Base-by-base conservation (phyloP, 306 rosid genomes). In the Arachis stenosperma region DNA sequence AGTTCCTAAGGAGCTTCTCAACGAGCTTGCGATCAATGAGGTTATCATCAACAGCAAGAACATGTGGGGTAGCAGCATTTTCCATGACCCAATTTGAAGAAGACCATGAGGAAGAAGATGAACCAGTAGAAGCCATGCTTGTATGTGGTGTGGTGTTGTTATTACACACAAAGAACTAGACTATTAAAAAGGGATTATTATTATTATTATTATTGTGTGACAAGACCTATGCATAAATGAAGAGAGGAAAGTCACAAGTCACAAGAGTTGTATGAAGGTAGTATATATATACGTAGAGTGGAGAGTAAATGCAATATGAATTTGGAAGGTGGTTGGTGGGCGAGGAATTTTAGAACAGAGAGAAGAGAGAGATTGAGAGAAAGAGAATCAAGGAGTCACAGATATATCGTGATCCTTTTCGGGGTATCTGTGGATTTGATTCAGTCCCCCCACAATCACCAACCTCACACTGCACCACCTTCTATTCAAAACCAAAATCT, bases 31-130 rank as follows among this genome's bases (percentile, higher is more conserved):
- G 92, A 80, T 93, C 98, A 74, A 88, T 76, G 43, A 87, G 75
- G 63, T 65, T 90, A 69, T 93, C 98, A 76, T 93, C 98, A 39
- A 93, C 97, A 43, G 97, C 98, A n/a, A 93, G 78, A 79, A 93
- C 97, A 75, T 93, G 98, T 58, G 94, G 97, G 58, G 83, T 82
- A 10, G 75, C 91, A 30, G 78, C 85, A 82, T 36, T 82, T 65
- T 85, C 92, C 90, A 84, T 87, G 69, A 74, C 75, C 81, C 78
- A 77, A 74, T 76, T 81, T 67, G 85, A 56, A 55, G 88, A 79
- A 17, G 92, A 75, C 29, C 7, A 3, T 13, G 88, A 51, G 43
- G 89, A 71, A 67, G 82, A 69, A 62, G 56, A 62, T 57, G 81
- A 67, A 44, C 78, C 73, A 57, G 59, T 55, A 76, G 88, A 74